These are phyloP conservation scores for slime mould (Dictyostelium discoideum) DNA, from an alignment of 78 protist genomes.

Conservation along the genomic window DNA sequence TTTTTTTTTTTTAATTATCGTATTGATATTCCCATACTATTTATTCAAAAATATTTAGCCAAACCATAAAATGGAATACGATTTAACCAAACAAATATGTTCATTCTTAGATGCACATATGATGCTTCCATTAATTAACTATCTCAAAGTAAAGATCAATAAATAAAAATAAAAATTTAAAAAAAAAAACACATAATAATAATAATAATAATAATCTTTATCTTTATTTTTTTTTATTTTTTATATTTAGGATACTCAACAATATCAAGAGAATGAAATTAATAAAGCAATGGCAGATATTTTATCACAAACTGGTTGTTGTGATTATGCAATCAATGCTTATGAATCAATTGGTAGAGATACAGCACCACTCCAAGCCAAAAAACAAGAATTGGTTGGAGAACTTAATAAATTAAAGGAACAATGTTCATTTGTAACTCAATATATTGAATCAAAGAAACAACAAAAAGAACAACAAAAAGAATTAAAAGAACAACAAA, in stretches of 20 bases:
- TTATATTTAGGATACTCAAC: not conserved
- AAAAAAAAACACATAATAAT: not conserved
- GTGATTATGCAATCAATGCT: slow-evolving; percentile 37
- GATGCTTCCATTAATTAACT: slow-evolving; percentile 48
- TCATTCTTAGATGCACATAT: slow-evolving; percentile 58
- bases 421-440: slow-evolving; percentile 39
- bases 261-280: slow-evolving; percentile 58
- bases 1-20: not conserved
- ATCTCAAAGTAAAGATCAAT: slow-evolving; percentile 26
- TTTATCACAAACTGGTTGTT: slow-evolving; percentile 53
- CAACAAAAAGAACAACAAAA: slow-evolving; percentile 41
- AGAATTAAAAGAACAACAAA: slow-evolving; percentile 24
- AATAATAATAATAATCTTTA: too few species aligned
- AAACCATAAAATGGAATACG: slow-evolving; percentile 50
- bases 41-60: not conserved
- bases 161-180: not conserved
- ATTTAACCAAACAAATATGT: slow-evolving; percentile 66
- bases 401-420: slow-evolving; percentile 26
- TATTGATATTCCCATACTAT: not conserved
- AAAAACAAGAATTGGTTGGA: slow-evolving; percentile 35
- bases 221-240: not conserved
- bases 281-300: slow-evolving; percentile 73
- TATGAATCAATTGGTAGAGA: slow-evolving; percentile 43
- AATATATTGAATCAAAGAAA: slow-evolving; percentile 51
- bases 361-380: slow-evolving; percentile 27